phyloP scores from a whole-genome alignment of 192 early-diverging fungal species.

The Linnemannia elongata region DNA sequence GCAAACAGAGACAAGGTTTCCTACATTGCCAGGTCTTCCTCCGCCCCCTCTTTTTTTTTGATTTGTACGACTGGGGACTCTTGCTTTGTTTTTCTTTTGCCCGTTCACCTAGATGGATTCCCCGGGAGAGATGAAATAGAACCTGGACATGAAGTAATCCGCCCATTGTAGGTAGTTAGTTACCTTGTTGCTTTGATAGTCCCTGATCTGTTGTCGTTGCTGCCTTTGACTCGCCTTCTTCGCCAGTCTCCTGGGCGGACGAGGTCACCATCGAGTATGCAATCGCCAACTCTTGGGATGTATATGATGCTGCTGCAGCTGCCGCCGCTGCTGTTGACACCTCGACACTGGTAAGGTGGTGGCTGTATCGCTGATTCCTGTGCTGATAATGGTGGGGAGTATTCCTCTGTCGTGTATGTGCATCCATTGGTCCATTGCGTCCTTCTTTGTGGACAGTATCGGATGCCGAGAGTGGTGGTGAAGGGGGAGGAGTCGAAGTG shows the following conservation, averaged over 20 bases:
- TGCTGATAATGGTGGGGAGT: neutral
- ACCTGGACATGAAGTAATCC: too few relatives aligned
- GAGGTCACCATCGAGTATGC: slow-evolving; percentile 52
- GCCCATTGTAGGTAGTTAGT: neutral
- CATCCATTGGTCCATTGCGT: neutral
- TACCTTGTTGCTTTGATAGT: neutral
- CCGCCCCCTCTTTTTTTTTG: too few relatives aligned
- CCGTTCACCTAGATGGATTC: neutral
- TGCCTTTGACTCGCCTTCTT: neutral
- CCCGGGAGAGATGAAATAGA: neutral
- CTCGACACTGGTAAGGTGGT: neutral
- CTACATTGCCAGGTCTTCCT: neutral
- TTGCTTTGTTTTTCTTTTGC: neutral
- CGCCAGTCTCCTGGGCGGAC: neutral
- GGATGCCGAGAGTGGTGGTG: slow-evolving; percentile 29
- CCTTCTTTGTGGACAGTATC: neutral
- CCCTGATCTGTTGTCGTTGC: slow-evolving; percentile 5
- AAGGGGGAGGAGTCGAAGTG: slow-evolving; percentile 26
- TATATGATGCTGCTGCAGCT: slow-evolving; percentile 32
- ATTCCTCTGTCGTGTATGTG: neutral
- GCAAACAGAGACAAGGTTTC: slow-evolving; percentile 4
- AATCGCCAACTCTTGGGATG: slow-evolving; percentile 37
- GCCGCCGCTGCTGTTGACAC: slow-evolving; percentile 30
- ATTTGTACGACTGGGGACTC: too few relatives aligned
- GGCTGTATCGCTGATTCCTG: neutral